These are phyloP conservation scores for Neofusicoccum umdonicola DNA, from an alignment of 2,329 filamentous ascomycete genomes.

Conservation along the genomic window DNA sequence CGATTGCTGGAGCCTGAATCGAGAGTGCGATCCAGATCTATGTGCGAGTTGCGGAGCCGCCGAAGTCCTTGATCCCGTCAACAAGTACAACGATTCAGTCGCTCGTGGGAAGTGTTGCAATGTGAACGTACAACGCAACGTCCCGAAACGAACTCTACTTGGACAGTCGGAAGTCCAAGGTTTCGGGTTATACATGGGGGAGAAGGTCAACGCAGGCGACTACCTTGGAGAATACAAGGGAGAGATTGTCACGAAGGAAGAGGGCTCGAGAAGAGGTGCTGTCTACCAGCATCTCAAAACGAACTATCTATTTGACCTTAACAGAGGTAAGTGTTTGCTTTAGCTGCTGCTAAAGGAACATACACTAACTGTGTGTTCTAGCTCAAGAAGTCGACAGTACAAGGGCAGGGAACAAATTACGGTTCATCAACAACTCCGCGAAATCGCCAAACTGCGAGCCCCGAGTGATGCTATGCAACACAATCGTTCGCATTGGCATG, in stretches of 20 bases:
- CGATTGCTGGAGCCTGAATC: slow-evolving; percentile 68
- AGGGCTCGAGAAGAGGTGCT: slow-evolving; percentile 65
- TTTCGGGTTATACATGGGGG: slow-evolving; percentile 72
- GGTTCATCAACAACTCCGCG: slow-evolving; percentile 78
- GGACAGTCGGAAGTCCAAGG: slow-evolving; percentile 72
- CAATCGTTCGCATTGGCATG: slow-evolving; percentile 71
- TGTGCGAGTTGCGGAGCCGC: slow-evolving; percentile 69
- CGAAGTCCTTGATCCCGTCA: slow-evolving; percentile 67
- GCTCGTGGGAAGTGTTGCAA: slow-evolving; percentile 67
- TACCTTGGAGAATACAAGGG: slow-evolving; percentile 80
- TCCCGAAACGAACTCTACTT: slow-evolving; percentile 63
- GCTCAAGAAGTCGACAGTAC: slow-evolving; percentile 66
- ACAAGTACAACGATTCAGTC: slow-evolving; percentile 59
- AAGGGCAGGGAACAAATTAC: slow-evolving; percentile 73
- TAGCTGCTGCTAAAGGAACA: not conserved
- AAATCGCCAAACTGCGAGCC: slow-evolving; percentile 60
- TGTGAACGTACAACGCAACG: slow-evolving; percentile 66
- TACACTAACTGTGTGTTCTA: slow-evolving; percentile 21
- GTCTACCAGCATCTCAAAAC: slow-evolving; percentile 60
- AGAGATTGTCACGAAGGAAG: slow-evolving; percentile 69
- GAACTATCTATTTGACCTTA: slow-evolving; percentile 61
- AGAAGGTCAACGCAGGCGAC: slow-evolving; percentile 65
- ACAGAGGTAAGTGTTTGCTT: slow-evolving; percentile 35
- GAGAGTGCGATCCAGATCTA: slow-evolving; percentile 77
- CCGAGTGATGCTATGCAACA: slow-evolving; percentile 69